Evolutionary conservation across 2,329 filamentous ascomycete species (phyloP).

Genomic region (Herpotrichia juniperi): DNA sequence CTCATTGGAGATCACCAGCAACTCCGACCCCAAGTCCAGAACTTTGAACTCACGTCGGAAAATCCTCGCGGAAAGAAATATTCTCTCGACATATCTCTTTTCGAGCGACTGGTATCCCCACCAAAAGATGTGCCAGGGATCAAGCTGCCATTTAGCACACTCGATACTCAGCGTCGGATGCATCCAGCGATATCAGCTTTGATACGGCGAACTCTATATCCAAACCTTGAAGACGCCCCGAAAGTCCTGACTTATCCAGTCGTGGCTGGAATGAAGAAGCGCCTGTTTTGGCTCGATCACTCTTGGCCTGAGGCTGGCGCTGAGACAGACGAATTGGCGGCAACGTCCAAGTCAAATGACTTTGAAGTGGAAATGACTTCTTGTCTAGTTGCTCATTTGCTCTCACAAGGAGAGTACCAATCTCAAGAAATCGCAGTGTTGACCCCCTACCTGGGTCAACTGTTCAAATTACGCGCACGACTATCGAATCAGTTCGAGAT

Average conservation of each 20-base stretch:
- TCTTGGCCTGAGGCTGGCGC: constrained; percentile 50
- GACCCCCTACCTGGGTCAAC: constrained; percentile 66
- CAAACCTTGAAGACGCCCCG: constrained; percentile 57
- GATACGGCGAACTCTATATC: constrained; percentile 63
- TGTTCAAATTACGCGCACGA: constrained; percentile 54
- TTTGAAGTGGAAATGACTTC: constrained; percentile 68
- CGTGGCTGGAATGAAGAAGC: constrained; percentile 57
- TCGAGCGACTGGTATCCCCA: constrained; percentile 59
- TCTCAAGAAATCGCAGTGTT: constrained; percentile 69
- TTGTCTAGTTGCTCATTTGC: constrained; percentile 66
- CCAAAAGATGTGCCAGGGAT: constrained; percentile 7
- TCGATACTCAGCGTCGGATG: constrained; percentile 69
- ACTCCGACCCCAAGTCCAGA: constrained; percentile 62
- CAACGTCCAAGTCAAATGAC: constrained; percentile 58
- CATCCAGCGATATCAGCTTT: constrained; percentile 65
- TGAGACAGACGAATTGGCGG: constrained; percentile 23
- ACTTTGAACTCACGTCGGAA: constrained; percentile 58
- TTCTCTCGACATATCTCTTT: constrained; percentile 63
- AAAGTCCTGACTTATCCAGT: constrained; percentile 47
- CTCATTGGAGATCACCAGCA: constrained; percentile 68
- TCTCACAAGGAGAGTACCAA: constrained; percentile 66
- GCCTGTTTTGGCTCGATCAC: constrained; percentile 67
- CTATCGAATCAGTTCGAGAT: constrained; percentile 61
- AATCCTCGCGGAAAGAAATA: constrained; percentile 55
- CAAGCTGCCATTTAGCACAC: constrained; percentile 45